These are phyloP conservation scores for Thelonectria discophora DNA, from an alignment of 2,329 filamentous ascomycete genomes.

Conservation along the genomic window DNA sequence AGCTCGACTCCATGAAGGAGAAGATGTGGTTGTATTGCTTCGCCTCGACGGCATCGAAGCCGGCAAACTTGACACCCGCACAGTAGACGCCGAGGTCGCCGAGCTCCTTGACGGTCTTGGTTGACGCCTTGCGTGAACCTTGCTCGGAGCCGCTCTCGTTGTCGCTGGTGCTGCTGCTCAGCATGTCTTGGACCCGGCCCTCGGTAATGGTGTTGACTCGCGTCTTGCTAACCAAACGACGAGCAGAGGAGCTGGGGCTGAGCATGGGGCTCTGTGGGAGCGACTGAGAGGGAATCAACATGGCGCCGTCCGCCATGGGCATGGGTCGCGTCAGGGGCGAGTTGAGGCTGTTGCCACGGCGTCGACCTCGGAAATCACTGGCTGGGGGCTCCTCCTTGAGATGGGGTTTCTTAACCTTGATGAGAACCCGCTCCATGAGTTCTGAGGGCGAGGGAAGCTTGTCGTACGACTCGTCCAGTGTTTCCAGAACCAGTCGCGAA, in stretches of 20 bases:
- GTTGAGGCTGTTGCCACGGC: slow-evolving; percentile 76
- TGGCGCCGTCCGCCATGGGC: slow-evolving; percentile 66
- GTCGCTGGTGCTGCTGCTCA: slow-evolving; percentile 77
- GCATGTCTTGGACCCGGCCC: slow-evolving; percentile 62
- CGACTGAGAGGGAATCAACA: slow-evolving; percentile 58
- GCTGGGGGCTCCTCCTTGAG: slow-evolving; percentile 51
- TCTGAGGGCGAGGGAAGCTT: slow-evolving; percentile 86
- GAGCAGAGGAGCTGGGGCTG: slow-evolving; percentile 60
- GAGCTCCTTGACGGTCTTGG: slow-evolving; percentile 85
- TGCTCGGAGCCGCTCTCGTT: slow-evolving; percentile 75
- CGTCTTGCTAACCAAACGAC: slow-evolving; percentile 58
- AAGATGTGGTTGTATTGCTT: slow-evolving; percentile 94
- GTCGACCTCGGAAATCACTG: slow-evolving; percentile 54
- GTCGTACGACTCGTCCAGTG: slow-evolving; percentile 72
- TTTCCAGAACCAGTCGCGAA: slow-evolving; percentile 78
- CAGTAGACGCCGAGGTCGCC: slow-evolving; percentile 86
- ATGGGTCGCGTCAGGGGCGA: slow-evolving; percentile 67
- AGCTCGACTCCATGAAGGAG: slow-evolving; percentile 91
- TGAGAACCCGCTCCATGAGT: slow-evolving; percentile 81
- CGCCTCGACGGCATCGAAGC: slow-evolving; percentile 80
- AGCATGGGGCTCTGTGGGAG: slow-evolving; percentile 64
- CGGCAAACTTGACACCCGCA: slow-evolving; percentile 80
- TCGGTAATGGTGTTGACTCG: slow-evolving; percentile 67
- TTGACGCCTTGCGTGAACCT: slow-evolving; percentile 69
- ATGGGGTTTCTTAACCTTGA: slow-evolving; percentile 90